These are phyloP conservation scores for Apiotrichum montevideense DNA, from an alignment of 1,284 basidiomycete species.

Conservation along the genomic window DNA sequence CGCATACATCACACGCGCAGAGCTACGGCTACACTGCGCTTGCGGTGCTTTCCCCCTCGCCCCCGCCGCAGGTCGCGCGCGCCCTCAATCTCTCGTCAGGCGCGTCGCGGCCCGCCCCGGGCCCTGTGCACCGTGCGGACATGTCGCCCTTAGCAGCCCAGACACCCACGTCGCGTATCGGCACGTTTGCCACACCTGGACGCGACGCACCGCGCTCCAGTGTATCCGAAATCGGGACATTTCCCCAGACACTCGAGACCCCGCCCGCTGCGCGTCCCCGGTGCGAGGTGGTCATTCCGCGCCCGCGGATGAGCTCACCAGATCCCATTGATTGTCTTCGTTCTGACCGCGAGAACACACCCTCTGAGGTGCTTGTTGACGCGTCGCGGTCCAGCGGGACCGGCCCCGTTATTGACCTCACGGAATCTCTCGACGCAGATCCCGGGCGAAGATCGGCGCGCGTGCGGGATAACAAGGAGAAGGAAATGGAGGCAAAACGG, in stretches of 20 bases:
- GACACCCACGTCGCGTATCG: not conserved
- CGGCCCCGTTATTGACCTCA: not conserved
- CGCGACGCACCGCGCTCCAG: not conserved
- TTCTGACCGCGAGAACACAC: too few relatives aligned
- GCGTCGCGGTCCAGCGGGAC: not conserved
- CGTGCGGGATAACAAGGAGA: constrained; percentile 17
- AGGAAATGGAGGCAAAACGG: constrained; percentile 11
- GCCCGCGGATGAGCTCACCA: not conserved
- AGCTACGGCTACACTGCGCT: not conserved
- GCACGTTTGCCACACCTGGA: not conserved
- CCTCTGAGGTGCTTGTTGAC: not conserved
- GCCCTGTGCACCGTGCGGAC: not conserved
- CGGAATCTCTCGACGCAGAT: not conserved
- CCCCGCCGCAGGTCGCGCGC: not conserved
- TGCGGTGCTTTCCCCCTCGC: not conserved
- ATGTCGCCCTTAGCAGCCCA: too few relatives aligned
- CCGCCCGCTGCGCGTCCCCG: not conserved
- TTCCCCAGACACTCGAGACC: not conserved
- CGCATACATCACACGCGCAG: not conserved
- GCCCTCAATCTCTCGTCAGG: not conserved
- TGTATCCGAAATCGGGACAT: not conserved
- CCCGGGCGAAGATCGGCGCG: constrained; percentile 9
- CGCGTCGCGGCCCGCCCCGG: not conserved
- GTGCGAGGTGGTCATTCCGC: constrained; percentile 4
- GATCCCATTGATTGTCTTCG: constrained; percentile 3